A percentile compares a stretch with the other conserved stretches of the same genome.
phyloP scores from a whole-genome alignment of 805 yeast genomes.

The Lipomyces anomalus region DNA sequence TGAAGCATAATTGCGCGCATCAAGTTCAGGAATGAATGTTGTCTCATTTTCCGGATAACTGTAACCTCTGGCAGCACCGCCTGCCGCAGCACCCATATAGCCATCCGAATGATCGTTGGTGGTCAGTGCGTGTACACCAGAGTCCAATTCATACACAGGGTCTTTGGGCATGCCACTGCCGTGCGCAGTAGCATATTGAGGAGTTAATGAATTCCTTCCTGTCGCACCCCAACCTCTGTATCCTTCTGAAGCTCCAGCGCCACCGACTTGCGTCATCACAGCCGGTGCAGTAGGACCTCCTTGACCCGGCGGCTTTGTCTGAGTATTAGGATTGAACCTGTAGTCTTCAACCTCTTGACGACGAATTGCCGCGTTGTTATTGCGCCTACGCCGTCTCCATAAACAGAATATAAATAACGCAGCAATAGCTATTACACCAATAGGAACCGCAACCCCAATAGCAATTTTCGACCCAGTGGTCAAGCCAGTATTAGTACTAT shows the following conservation, averaged over 20 bases:
- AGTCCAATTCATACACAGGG: neutral
- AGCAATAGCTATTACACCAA: slow-evolving; percentile 15
- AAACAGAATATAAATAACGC: slow-evolving; percentile 3
- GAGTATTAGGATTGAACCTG: slow-evolving; percentile 10
- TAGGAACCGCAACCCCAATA: slow-evolving; percentile 20
- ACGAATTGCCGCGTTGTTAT: slow-evolving; percentile 2
- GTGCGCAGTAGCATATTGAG: neutral
- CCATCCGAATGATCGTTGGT: too few relatives aligned
- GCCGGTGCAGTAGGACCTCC: too few relatives aligned
- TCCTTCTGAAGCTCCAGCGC: slow-evolving; percentile 2
- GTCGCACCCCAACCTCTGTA: slow-evolving; percentile 23
- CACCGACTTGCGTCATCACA: slow-evolving; percentile 10
- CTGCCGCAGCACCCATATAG: too few relatives aligned
- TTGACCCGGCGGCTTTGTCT: too few relatives aligned
- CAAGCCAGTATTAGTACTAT: neutral
- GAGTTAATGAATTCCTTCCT: slow-evolving; percentile 7
- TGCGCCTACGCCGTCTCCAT: slow-evolving; percentile 5
- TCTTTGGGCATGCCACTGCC: neutral
- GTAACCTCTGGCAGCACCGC: too few relatives aligned
- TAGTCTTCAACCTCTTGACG: slow-evolving; percentile 16
- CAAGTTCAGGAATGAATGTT: too few relatives aligned
- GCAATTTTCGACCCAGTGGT: slow-evolving; percentile 23
- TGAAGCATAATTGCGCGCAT: too few relatives aligned
- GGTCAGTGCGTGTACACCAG: neutral
- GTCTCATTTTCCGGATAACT: too few relatives aligned